Evolutionary conservation across 2,329 filamentous ascomycete species (phyloP).

Genomic region (Albifimbria verrucaria): DNA sequence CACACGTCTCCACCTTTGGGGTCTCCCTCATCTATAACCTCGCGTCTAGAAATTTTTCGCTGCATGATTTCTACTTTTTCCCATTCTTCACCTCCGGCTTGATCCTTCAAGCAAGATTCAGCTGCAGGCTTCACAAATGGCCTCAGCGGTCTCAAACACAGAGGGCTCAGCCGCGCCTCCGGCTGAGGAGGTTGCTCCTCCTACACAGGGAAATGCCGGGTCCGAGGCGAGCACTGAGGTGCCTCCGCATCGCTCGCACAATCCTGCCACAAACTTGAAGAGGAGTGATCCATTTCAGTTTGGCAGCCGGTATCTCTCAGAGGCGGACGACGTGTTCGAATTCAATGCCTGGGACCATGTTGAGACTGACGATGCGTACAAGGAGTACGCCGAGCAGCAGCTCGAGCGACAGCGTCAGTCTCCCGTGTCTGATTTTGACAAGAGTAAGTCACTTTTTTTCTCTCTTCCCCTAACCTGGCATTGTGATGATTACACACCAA

Average conservation of each 20-base stretch:
- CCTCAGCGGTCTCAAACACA: neutral
- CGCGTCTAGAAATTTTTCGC: neutral
- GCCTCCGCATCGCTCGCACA: conserved; percentile 66
- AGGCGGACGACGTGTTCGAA: conserved; percentile 87
- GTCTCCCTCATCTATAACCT: neutral
- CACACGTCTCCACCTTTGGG: neutral
- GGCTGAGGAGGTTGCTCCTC: conserved; percentile 19
- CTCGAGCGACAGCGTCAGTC: conserved; percentile 79
- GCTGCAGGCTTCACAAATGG: neutral
- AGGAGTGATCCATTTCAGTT: conserved; percentile 93
- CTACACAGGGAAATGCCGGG: conserved; percentile 13
- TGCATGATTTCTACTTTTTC: neutral
- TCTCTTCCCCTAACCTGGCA: conserved; percentile 26
- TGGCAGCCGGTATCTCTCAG: conserved; percentile 78
- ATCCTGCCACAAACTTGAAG: conserved; percentile 73
- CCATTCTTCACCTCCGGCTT: neutral
- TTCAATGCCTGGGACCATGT: conserved; percentile 99
- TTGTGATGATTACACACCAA: conserved; percentile 53
- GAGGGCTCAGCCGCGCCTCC: conserved; percentile 6
- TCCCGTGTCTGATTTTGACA: conserved; percentile 91
- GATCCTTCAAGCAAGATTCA: neutral
- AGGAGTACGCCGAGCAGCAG: conserved; percentile 80
- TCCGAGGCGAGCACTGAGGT: conserved; percentile 21
- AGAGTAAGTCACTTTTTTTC: conserved; percentile 51
- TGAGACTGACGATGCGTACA: conserved; percentile 84